Percentiles rank a stretch among this genome's conserved stretches.
Evolutionary conservation across 257 asterid species (phyloP).

Genomic region (Solanum pinnatisectum): DNA sequence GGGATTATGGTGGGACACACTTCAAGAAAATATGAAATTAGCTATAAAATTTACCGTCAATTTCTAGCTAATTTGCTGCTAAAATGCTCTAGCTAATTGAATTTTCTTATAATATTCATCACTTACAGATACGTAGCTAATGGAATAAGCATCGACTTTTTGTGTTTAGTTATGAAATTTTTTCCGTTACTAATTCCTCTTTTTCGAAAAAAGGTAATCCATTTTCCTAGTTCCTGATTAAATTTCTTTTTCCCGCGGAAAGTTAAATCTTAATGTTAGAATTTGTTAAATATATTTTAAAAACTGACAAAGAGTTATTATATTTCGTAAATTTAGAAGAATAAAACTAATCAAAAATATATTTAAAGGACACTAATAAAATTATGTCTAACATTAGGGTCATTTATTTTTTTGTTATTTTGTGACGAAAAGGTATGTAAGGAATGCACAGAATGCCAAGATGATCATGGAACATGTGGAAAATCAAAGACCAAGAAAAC

Average conservation of each 20-base stretch:
- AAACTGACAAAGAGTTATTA: background rate
- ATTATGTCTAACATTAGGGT: background rate
- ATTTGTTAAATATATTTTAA: background rate
- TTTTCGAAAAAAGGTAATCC: background rate
- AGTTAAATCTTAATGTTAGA: background rate
- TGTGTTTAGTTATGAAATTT: background rate
- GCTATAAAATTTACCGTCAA: background rate
- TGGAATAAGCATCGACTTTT: background rate
- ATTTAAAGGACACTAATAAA: background rate
- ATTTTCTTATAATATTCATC: too few relatives aligned
- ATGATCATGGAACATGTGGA: constrained; percentile 1
- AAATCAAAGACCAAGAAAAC: background rate
- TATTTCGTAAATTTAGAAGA: background rate
- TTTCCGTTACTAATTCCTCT: background rate
- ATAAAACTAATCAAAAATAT: background rate
- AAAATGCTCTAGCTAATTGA: background rate
- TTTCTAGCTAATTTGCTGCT: background rate
- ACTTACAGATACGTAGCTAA: background rate
- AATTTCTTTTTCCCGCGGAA: background rate
- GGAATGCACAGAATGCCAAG: constrained; percentile 6
- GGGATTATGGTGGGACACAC: background rate
- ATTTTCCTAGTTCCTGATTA: background rate
- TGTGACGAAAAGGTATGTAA: background rate
- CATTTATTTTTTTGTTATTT: background rate
- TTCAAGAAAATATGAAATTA: too few relatives aligned